Evolutionary conservation across 2,329 filamentous ascomycete species (phyloP), one percentile per base, ranked within the genome.

Genomic region (Neoscytalidium dimidiatum): DNA sequence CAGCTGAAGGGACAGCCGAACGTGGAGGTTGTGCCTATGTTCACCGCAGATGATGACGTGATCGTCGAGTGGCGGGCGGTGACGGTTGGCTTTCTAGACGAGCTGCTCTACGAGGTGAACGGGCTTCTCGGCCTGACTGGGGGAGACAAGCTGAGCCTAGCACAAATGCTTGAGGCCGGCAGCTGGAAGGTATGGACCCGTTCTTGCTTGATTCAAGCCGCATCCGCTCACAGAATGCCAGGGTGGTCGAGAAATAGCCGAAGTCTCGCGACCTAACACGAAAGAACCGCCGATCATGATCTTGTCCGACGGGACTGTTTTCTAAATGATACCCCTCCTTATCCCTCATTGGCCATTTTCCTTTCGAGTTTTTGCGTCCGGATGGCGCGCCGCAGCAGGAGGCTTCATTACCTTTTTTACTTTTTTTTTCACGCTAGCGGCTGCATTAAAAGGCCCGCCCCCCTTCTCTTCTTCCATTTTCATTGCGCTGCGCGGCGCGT

Each of bases 251-350:
- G 95, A 98, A 80, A 91, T 98, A 75, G 95, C 95, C 68, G 94
- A 97, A 81, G 92, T 97, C 69, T 94, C 92, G 71, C 86, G 95
- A 70, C 95, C 95, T 23, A 98, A 97, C 73, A 98, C 95, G 61
- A 97, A 95, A 80, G 92, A 96, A 76, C 92, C 94, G 33, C 95
- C 95, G 4, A 98, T 99, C 74, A 89, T 97, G 80, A 97, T 98
- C 71, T 86, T 96, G 70, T 97, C 92, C 69, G 95, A 99, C 77
- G 95, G 95, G 67, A 98, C 95, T 26, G 92, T 99, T 69, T 98
- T 99, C 77, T 97, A 88, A 79, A 65, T 63, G 77, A 79, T 80
- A 79, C 77, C 77, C 78, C 66, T 58, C 63, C 52, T 62, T 53
- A n/a, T 51, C 41, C 23, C 41, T 57, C 51, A 53, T 53, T 64